Evolutionary conservation across 805 yeast species (phyloP).

Genomic region (Naumovozyma baii): DNA sequence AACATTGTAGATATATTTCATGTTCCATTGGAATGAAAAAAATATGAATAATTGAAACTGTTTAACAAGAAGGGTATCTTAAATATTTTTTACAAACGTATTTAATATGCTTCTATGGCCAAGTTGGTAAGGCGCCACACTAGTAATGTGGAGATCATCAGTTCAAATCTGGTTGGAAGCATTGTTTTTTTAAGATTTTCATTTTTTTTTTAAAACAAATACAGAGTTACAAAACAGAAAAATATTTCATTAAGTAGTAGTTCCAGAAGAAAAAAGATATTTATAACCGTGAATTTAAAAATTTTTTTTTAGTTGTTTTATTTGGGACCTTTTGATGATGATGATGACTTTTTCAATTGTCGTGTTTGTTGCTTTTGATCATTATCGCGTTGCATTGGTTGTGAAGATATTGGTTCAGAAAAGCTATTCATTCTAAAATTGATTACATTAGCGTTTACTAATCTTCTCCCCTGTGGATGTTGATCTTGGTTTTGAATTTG

Average conservation of each 20-base stretch:
- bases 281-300: too few relatives aligned
- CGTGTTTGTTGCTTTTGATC: background rate
- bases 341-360: too few relatives aligned
- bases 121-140: conserved; percentile 82
- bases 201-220: background rate
- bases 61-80: too few relatives aligned
- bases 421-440: background rate
- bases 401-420: background rate
- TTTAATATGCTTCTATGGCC: conserved; percentile 57
- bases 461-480: background rate
- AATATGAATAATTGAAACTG: too few relatives aligned
- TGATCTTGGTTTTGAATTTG: background rate
- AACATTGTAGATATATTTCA: too few relatives aligned
- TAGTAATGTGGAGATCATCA: conserved; percentile 82
- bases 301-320: too few relatives aligned
- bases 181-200: conserved; percentile 29
- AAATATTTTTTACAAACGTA: too few relatives aligned
- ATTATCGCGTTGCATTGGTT: background rate
- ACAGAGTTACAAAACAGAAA: background rate
- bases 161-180: conserved; percentile 69
- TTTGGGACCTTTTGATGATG: too few relatives aligned
- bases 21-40: too few relatives aligned
- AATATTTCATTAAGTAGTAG: too few relatives aligned
- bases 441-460: background rate
- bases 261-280: too few relatives aligned